A percentile compares a stretch with the other conserved stretches of the same genome.
Conservation (phyloP, 352 stramenopile species). For the Globisporangium recalcitrans region DNA sequence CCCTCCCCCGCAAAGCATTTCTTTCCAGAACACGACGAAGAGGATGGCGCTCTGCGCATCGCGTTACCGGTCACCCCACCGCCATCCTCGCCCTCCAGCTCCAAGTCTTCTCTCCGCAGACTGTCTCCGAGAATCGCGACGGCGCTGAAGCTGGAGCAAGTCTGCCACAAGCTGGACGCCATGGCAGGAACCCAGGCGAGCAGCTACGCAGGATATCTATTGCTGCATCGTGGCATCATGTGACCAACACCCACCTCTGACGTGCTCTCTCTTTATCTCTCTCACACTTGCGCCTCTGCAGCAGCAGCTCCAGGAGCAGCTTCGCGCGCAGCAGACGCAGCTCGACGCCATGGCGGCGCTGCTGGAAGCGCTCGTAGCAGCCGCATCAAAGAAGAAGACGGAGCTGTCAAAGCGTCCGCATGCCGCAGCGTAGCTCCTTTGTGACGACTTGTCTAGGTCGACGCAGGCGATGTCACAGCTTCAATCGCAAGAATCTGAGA, state of each 20-base stretch:
- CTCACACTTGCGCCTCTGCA: slow-evolving; percentile 8
- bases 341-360: slow-evolving; percentile 31
- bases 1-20: neutral
- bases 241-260: neutral
- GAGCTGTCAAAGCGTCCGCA: slow-evolving; percentile 3
- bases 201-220: too few species aligned
- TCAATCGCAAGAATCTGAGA: slow-evolving; percentile 6
- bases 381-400: neutral
- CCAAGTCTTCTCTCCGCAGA: slow-evolving; percentile 11
- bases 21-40: neutral
- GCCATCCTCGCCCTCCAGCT: neutral
- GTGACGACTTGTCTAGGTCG: neutral
- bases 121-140: slow-evolving; percentile 23
- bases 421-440: neutral
- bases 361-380: slow-evolving; percentile 20
- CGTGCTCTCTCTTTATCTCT: neutral
- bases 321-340: slow-evolving; percentile 33
- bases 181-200: slow-evolving; percentile 33
- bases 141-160: slow-evolving; percentile 21
- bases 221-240: neutral
- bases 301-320: slow-evolving; percentile 31
- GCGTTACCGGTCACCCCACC: neutral
- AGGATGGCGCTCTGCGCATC: slow-evolving; percentile 5
- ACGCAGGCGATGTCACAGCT: neutral
- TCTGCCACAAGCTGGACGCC: slow-evolving; percentile 31